Evolutionary conservation across 129 eudicot species (phyloP), one percentile per base, ranked within the genome.

Genomic region (Deinandra increscens): DNA sequence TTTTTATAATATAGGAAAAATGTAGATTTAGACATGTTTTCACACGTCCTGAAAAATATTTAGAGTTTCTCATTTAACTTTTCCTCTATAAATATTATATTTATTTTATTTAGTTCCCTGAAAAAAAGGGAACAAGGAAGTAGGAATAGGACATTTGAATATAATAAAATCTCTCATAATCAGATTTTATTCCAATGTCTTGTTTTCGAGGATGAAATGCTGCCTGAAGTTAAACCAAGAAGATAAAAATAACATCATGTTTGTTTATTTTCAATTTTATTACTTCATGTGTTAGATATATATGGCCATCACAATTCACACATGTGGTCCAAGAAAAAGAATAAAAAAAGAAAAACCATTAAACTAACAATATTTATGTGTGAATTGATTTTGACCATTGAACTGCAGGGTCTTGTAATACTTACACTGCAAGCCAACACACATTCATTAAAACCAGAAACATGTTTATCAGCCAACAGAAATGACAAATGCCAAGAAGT

Each of bases 361-460:
- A 3, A 26, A 26, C 3, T 26, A 26, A 26, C 31, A 26, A 26
- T 26, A 26, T 26, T 26, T 26, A 26, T 26, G 31, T 26, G 31
- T 26, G 3, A 58, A 71, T 15, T 29, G 36, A 45, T 36, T 59
- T 46, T 36, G 39, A 75, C 39, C 5, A 4, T 59, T 74, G 78
- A 59, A 46, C 31, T 36, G 12, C 84, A 91, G 97, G 95, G 97
- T 9, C 84, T 91, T 38, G 11, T 84, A 31, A 23, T 91, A 62
- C 97, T 91, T 49, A 88, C 97, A 14, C 9, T 83, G 71, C 97
- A 91, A 82, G 93, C 96, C 9, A 82, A 79, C 64, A 36, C 66
- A 20, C 72, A 50, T 33, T 88, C 88, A 11, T 76, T 85, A 34
- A 76, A 79, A 49, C 84, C 92, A 58, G 78, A 88, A 74, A 70